These are phyloP conservation scores for Neurospora pannonica DNA, from an alignment of 495 filamentous ascomycete species.

Conservation along the genomic window DNA sequence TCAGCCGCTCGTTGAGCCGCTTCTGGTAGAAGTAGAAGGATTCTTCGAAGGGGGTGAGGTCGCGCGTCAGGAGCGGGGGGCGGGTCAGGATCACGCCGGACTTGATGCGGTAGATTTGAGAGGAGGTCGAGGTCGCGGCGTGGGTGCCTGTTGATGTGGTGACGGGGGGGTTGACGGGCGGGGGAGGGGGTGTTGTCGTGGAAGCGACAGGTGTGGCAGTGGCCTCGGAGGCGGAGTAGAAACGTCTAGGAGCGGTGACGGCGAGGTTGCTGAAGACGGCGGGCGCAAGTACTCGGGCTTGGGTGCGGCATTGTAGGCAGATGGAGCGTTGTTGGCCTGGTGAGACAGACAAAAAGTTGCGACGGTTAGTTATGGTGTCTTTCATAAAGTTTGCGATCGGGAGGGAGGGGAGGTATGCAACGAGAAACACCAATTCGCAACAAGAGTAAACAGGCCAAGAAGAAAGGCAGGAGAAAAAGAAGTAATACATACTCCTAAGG, in stretches of 20 bases:
- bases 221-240: constrained; percentile 12
- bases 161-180: neutral
- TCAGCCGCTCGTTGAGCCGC: constrained; percentile 87
- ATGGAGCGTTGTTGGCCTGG: neutral
- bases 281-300: neutral
- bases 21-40: constrained; percentile 94
- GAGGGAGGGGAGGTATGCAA: constrained; percentile 9
- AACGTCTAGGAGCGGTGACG: neutral
- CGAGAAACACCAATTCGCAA: neutral
- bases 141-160: constrained; percentile 1
- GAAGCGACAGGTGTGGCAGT: too few relatives aligned
- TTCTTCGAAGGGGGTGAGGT: constrained; percentile 79
- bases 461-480: neutral
- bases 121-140: constrained; percentile 14
- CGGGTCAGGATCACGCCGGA: constrained; percentile 79
- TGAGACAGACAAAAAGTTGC: neutral
- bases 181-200: constrained; percentile 1
- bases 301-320: constrained; percentile 1
- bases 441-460: neutral
- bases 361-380: neutral
- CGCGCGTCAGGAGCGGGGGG: constrained; percentile 75
- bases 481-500: constrained; percentile 29
- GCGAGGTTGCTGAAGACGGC: constrained; percentile 3
- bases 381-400: constrained; percentile 11
- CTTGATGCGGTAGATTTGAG: constrained; percentile 53